Percentiles rank a stretch among this genome's conserved stretches.
Evolutionary conservation across 176 grass and related monocot genomes (phyloP).

Genomic region (Cymbopogon citratus): DNA sequence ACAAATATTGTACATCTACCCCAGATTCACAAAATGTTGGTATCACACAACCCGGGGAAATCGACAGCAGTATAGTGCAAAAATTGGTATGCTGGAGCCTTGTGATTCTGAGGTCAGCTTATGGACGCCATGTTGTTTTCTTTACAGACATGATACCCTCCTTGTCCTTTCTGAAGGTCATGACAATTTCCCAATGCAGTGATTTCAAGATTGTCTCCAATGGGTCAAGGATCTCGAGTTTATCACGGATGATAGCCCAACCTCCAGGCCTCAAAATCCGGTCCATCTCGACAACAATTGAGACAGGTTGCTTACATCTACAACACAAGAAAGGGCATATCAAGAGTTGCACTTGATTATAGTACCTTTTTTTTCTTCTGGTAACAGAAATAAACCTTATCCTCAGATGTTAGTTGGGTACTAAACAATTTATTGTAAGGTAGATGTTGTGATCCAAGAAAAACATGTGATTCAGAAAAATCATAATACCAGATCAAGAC

Average conservation of each 20-base stretch:
- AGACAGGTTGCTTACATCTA: conserved; percentile 82
- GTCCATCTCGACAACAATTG: conserved; percentile 90
- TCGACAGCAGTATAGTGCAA: conserved; percentile 7
- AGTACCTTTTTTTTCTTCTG: neutral
- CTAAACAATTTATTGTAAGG: neutral
- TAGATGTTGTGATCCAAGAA: conserved; percentile 1
- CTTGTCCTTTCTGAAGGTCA: conserved; percentile 77
- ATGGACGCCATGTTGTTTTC: conserved; percentile 82
- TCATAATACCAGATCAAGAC: neutral
- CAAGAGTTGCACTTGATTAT: neutral
- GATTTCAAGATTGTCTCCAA: conserved; percentile 83
- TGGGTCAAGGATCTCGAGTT: conserved; percentile 67
- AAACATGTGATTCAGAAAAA: neutral
- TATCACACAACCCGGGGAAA: neutral
- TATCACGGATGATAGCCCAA: conserved; percentile 89
- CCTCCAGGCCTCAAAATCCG: conserved; percentile 81
- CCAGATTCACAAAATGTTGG: conserved; percentile 8
- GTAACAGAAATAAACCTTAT: neutral
- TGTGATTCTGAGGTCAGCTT: conserved; percentile 21
- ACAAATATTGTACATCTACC: conserved; percentile 24
- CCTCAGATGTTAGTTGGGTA: neutral
- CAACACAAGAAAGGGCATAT: conserved; percentile 2
- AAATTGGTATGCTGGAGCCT: neutral
- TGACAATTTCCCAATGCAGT: conserved; percentile 79
- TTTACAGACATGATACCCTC: conserved; percentile 74